phyloP scores from a whole-genome alignment of 306 rosid species.

The Quillaja saponaria region DNA sequence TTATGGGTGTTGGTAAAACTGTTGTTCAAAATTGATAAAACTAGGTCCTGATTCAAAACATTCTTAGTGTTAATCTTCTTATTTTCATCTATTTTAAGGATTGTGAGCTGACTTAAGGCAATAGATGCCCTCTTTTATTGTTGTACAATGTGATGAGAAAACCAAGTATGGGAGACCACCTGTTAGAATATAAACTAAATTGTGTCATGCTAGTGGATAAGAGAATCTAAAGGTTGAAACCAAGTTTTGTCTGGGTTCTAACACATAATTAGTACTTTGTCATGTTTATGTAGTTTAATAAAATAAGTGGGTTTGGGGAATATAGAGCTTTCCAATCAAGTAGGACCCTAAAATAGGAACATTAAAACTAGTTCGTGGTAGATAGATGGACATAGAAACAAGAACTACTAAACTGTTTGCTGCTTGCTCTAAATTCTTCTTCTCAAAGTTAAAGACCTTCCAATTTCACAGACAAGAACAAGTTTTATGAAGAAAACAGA shows the following conservation, averaged over 20 bases:
- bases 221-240: too few relatives aligned
- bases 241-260: constrained; percentile 19
- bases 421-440: constrained; percentile 28
- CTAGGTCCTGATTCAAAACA: too few relatives aligned
- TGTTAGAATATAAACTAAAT: constrained; percentile 7
- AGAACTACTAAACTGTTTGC: constrained; percentile 3
- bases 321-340: constrained; percentile 28
- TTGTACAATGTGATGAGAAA: constrained; percentile 6
- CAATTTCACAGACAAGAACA: neutral
- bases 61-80: too few relatives aligned
- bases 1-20: neutral
- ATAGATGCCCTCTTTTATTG: neutral
- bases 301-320: constrained; percentile 39
- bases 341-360: constrained; percentile 31
- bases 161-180: constrained; percentile 8
- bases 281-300: constrained; percentile 32
- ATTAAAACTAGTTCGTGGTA: constrained; percentile 16
- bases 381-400: constrained; percentile 22
- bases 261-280: constrained; percentile 44
- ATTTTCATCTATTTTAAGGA: neutral
- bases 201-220: constrained; percentile 15
- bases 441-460: constrained; percentile 19
- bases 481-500: neutral
- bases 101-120: constrained; percentile 9
- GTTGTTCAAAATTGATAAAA: too few relatives aligned